These are phyloP conservation scores for Agrocybe praecox DNA, from an alignment of 768 basidiomycete genomes.

Conservation along the genomic window DNA sequence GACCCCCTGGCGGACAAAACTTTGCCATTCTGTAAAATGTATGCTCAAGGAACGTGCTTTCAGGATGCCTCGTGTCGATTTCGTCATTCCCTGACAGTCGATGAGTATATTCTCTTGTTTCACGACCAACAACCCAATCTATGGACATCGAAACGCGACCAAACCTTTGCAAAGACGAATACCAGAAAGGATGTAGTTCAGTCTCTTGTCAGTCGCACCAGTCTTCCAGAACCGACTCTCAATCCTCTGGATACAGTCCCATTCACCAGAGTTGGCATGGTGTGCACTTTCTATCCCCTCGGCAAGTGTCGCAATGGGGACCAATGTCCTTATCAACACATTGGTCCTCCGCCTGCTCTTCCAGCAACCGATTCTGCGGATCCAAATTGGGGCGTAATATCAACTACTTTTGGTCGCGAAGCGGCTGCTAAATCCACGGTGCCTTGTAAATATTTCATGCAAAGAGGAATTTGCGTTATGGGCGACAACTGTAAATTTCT, in stretches of 20 bases:
- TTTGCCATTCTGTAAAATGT: constrained; percentile 41
- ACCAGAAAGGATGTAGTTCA: neutral
- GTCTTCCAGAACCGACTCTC: neutral
- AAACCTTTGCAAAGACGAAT: neutral
- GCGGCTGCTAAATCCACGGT: constrained; percentile 13
- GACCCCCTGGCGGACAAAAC: constrained; percentile 36
- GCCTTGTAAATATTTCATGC: constrained; percentile 22
- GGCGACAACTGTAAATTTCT: constrained; percentile 25
- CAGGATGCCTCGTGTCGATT: constrained; percentile 34
- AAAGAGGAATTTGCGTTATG: constrained; percentile 18
- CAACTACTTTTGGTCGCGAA: neutral
- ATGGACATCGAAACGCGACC: constrained; percentile 19
- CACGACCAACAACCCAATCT: constrained; percentile 38
- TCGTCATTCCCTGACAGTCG: constrained; percentile 41
- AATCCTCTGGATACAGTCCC: too few relatives aligned
- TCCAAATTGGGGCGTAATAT: neutral
- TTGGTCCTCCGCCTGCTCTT: neutral
- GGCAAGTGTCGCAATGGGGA: constrained; percentile 42
- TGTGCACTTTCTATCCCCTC: too few relatives aligned
- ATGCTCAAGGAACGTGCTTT: constrained; percentile 36
- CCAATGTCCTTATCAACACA: constrained; percentile 31
- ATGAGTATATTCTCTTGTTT: constrained; percentile 41
- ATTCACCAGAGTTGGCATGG: too few relatives aligned
- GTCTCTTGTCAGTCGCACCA: neutral
- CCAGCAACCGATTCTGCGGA: neutral